Percentiles rank a stretch among this genome's conserved stretches.
Conservation (phyloP, 768 basidiomycete species). For the Tulasnella sp. region DNA sequence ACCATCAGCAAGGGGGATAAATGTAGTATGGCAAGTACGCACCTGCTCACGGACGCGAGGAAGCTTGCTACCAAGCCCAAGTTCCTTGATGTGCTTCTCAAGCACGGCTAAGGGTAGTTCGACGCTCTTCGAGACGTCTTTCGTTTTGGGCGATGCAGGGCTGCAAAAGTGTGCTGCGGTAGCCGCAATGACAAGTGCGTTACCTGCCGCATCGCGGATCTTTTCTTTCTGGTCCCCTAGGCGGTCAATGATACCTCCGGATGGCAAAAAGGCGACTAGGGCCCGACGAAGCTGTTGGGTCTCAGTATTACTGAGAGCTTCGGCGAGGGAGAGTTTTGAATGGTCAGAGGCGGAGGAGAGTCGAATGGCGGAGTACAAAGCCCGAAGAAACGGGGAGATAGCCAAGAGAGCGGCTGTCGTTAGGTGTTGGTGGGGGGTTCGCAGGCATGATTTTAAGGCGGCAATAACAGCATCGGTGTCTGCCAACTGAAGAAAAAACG, state of each 20-base stretch:
- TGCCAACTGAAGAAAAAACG: slow-evolving; percentile 41
- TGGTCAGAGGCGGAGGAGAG: slow-evolving; percentile 36
- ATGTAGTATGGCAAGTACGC: slow-evolving; percentile 22
- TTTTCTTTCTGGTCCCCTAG: slow-evolving; percentile 66
- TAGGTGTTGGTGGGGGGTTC: slow-evolving; percentile 71
- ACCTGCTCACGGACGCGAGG: slow-evolving; percentile 84
- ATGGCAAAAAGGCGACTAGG: slow-evolving; percentile 53
- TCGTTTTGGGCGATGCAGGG: slow-evolving; percentile 28
- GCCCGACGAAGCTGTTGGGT: slow-evolving; percentile 45
- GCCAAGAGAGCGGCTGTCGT: slow-evolving; percentile 62
- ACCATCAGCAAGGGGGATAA: background rate
- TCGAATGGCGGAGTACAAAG: slow-evolving; percentile 41
- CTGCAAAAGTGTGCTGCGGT: slow-evolving; percentile 55
- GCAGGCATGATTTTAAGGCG: slow-evolving; percentile 59
- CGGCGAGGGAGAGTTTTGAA: slow-evolving; percentile 27
- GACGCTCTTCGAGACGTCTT: slow-evolving; percentile 37
- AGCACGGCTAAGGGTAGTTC: slow-evolving; percentile 60
- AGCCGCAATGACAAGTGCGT: slow-evolving; percentile 61
- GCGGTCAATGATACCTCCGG: slow-evolving; percentile 69
- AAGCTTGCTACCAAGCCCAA: slow-evolving; percentile 65
- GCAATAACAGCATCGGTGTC: slow-evolving; percentile 61
- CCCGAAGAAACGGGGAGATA: slow-evolving; percentile 51
- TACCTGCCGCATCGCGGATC: slow-evolving; percentile 59
- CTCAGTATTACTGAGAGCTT: background rate
- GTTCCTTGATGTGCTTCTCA: slow-evolving; percentile 59